These are phyloP conservation scores for Juglanconis sp. DNA, from an alignment of 2,329 filamentous ascomycete species.

Conservation along the genomic window DNA sequence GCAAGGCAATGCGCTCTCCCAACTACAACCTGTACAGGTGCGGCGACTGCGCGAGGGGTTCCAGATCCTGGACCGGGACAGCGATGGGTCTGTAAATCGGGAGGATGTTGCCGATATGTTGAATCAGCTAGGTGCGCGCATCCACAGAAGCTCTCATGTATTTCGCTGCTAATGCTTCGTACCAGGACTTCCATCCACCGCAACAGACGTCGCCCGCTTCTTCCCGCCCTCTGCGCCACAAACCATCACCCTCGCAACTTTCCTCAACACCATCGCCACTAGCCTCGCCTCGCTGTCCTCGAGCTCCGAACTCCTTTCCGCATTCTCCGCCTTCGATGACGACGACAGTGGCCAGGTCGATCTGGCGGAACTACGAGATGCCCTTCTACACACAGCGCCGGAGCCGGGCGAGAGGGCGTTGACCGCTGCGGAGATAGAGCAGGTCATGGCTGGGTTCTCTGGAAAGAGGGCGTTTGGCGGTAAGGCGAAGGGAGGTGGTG, in stretches of 20 bases:
- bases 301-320: slow-evolving; percentile 76
- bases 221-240: slow-evolving; percentile 72
- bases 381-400: slow-evolving; percentile 76
- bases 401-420: slow-evolving; percentile 66
- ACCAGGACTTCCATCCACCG: slow-evolving; percentile 68
- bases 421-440: slow-evolving; percentile 74
- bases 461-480: slow-evolving; percentile 79
- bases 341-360: slow-evolving; percentile 94
- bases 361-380: slow-evolving; percentile 75
- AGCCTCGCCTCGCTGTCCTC: slow-evolving; percentile 73
- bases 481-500: slow-evolving; percentile 51
- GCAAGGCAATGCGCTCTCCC: slow-evolving; percentile 58
- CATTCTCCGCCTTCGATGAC: slow-evolving; percentile 92
- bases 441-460: slow-evolving; percentile 82
- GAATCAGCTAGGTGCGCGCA: slow-evolving; percentile 66
- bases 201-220: slow-evolving; percentile 72
- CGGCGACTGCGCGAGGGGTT: slow-evolving; percentile 89
- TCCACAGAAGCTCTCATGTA: no score
- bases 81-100: slow-evolving; percentile 76
- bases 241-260: slow-evolving; percentile 79
- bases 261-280: slow-evolving; percentile 77
- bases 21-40: slow-evolving; percentile 77
- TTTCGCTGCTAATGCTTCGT: background rate
- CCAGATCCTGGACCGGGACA: slow-evolving; percentile 86
- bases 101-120: slow-evolving; percentile 88